Base-by-base conservation (phyloP, 352 stramenopile genomes). In the Peronospora belbahrii region DNA sequence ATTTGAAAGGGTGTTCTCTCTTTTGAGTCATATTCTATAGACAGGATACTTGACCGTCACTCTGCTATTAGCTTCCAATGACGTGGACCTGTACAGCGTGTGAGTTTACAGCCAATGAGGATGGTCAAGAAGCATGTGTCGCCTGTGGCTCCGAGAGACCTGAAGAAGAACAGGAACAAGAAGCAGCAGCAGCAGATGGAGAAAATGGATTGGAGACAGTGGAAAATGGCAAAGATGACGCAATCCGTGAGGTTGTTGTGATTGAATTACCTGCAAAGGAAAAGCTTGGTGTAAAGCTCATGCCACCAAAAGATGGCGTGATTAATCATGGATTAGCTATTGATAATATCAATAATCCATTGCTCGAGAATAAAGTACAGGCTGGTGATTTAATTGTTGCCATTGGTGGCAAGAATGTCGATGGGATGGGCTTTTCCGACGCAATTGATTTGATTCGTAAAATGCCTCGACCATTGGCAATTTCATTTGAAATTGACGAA, bases 381-480 rank as follows among this genome's bases (percentile, higher is more conserved):
- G 73, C 78, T 0, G 78, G 81, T 30, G 81, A 93, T 59, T 46
- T 88, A 19, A 93, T 93, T 28, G 81, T 92, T 27, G 81, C 81
- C 17, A 92, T 92, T 56, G 81, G 81, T 37, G 81, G 81, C 10
- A 59, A 80, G 34, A 67, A 70, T 20, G 76, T 90, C 41, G 70
- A 93, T 48, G 66, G 66, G 38, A 86, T 90, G 68, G 78, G 81
- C 17, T 92, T 90, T 41, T 85, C 71, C 18, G 68, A 87, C 18
- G 81, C 81, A 14, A 88, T 92, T 34, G 81, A 92, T 42, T 38
- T 92, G 36, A 92, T 92, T 42, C 81, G 78, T 4, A 90, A 90
- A 42, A 63, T 92, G 52, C 81, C 81, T 11, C 63, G 81, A 2
- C 81, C 81, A 14, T 53, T 92, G 18, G 73, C 80, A 11, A 89